Percentiles rank a stretch among this genome's conserved stretches.
phyloP scores from a whole-genome alignment of 805 yeast species.

The Wickerhamomyces chaumierensis region DNA sequence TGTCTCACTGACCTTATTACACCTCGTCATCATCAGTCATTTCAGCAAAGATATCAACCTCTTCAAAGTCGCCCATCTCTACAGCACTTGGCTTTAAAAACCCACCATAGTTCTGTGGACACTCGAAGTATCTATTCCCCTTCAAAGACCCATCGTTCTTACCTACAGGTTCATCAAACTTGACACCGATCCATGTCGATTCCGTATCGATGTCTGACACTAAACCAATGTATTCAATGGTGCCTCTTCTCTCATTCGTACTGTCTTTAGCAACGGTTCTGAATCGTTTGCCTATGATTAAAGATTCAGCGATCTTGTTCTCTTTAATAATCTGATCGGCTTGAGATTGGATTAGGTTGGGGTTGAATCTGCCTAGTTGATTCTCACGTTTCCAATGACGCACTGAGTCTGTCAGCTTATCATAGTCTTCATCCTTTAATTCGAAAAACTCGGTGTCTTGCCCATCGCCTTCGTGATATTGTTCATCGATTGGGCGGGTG shows the following conservation, averaged over 20 bases:
- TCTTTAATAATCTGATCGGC: not conserved
- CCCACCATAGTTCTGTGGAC: conserved; percentile 50
- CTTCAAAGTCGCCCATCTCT: conserved; percentile 59
- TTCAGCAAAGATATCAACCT: conserved; percentile 27
- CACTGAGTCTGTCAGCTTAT: conserved; percentile 47
- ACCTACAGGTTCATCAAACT: conserved; percentile 78
- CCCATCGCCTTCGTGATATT: conserved; percentile 24
- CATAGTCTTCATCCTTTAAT: conserved; percentile 53
- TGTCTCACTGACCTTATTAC: too few relatives aligned
- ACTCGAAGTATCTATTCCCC: conserved; percentile 51
- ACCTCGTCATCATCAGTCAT: conserved; percentile 30
- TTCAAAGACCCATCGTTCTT: conserved; percentile 72
- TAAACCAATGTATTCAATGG: conserved; percentile 58
- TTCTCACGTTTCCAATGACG: conserved; percentile 66
- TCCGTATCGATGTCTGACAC: conserved; percentile 43
- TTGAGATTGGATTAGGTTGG: conserved; percentile 22
- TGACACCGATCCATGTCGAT: conserved; percentile 74
- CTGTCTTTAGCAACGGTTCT: conserved; percentile 25
- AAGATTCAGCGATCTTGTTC: not conserved
- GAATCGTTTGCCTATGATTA: conserved; percentile 40
- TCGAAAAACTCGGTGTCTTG: conserved; percentile 28
- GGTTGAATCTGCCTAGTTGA: conserved; percentile 64
- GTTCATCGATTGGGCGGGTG: conserved; percentile 37
- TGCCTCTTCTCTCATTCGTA: conserved; percentile 52
- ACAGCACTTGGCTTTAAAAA: conserved; percentile 64